A percentile compares a stretch with the other conserved stretches of the same genome.
Conservation (phyloP, 495 filamentous ascomycete species). For the Podospora bellae-mahoneyi region DNA sequence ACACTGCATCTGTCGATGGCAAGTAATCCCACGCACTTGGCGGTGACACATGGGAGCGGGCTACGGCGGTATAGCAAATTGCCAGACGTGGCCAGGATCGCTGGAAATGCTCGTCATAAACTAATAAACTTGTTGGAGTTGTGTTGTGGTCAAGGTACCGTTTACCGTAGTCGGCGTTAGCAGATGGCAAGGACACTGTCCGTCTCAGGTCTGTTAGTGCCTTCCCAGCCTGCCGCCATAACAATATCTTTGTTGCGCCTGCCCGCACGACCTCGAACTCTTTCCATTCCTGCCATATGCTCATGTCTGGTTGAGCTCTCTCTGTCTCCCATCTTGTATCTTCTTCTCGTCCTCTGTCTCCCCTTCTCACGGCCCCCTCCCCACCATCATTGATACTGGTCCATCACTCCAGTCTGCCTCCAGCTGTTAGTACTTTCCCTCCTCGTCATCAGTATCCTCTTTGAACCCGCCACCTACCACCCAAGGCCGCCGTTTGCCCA, state of each 20-base stretch:
- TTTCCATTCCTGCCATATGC: not conserved
- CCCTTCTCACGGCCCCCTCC: not conserved
- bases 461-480: not conserved
- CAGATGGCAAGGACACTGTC: not conserved
- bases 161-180: not conserved
- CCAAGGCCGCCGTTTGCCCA: no score
- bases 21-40: slow-evolving; percentile 10
- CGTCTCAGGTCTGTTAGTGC: not conserved
- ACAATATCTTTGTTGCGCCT: not conserved
- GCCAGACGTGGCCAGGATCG: slow-evolving; percentile 9
- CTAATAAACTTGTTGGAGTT: no score
- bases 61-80: not conserved
- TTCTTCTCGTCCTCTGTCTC: not conserved
- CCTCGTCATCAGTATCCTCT: not conserved
- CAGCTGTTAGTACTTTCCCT: no score
- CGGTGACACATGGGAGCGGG: not conserved
- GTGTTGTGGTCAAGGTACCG: not conserved
- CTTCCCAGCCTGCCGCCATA: not conserved
- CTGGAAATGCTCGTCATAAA: not conserved
- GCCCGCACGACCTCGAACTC: not conserved
- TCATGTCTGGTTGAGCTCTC: not conserved
- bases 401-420: not conserved
- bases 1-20: not conserved
- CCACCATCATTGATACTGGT: not conserved
- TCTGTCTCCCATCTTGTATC: not conserved